These are phyloP conservation scores for Neohortaea acidophila DNA, from an alignment of 495 filamentous ascomycete genomes.

Conservation along the genomic window DNA sequence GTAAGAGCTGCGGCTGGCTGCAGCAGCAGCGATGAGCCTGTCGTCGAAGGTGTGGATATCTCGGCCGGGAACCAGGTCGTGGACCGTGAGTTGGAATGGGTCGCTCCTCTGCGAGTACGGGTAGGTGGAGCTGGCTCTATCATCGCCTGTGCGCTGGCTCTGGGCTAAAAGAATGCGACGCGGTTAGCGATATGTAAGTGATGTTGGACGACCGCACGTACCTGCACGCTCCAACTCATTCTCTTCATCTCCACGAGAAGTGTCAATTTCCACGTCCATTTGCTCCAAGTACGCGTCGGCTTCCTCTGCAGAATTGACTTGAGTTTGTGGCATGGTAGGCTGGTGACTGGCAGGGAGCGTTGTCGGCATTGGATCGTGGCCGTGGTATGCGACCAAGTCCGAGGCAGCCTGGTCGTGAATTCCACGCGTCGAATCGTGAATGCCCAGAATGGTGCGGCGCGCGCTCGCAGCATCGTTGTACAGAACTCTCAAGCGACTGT, in stretches of 20 bases:
- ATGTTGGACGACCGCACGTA: too few relatives aligned
- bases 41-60: slow-evolving; percentile 5
- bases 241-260: not conserved
- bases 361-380: not conserved
- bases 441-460: slow-evolving; percentile 11
- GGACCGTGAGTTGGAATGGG: slow-evolving; percentile 13
- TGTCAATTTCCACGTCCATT: not conserved
- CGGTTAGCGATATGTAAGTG: too few relatives aligned
- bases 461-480: slow-evolving; percentile 9
- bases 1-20: not conserved
- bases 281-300: not conserved
- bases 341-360: not conserved
- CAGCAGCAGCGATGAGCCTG: not conserved
- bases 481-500: slow-evolving; percentile 3
- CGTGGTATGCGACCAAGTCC: not conserved
- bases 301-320: too few relatives aligned
- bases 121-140: slow-evolving; percentile 1
- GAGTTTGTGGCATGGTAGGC: not conserved
- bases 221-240: too few relatives aligned
- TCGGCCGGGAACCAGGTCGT: slow-evolving; percentile 2
- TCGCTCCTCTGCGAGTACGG: slow-evolving; percentile 3
- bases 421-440: not conserved
- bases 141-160: too few relatives aligned
- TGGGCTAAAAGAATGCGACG: too few relatives aligned
- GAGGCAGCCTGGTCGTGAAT: not conserved